Percentiles rank a stretch among this genome's conserved stretches.
These are phyloP conservation scores for Phytopythium montanum DNA, from an alignment of 352 stramenopile species.

Conservation along the genomic window DNA sequence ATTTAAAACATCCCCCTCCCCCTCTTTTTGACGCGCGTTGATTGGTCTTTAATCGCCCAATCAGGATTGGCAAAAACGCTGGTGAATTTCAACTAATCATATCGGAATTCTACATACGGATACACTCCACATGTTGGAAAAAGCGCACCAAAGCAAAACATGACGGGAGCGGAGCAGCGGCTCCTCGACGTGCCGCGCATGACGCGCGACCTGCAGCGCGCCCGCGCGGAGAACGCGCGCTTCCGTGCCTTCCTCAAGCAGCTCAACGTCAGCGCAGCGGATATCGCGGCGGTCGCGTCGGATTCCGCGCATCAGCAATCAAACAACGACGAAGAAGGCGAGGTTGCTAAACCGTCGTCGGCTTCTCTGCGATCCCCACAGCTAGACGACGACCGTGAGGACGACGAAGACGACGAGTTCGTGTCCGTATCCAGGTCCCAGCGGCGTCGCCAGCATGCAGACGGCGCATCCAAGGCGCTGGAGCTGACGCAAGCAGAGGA, in stretches of 20 bases:
- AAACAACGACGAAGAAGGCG: conserved; percentile 3
- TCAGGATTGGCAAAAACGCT: too few species aligned
- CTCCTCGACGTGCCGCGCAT: conserved; percentile 21
- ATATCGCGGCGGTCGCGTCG: background rate
- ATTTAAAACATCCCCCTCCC: too few species aligned
- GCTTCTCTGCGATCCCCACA: background rate
- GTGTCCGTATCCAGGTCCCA: background rate
- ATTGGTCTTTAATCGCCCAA: too few species aligned
- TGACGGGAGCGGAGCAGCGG: conserved; percentile 12
- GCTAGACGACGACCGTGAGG: background rate
- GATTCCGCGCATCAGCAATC: background rate
- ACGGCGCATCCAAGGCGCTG: conserved; percentile 5
- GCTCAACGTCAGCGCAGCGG: conserved; percentile 6
- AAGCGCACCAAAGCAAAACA: too few species aligned
- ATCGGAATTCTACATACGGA: too few species aligned
- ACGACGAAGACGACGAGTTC: background rate
- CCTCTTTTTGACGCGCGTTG: too few species aligned
- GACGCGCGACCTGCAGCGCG: conserved; percentile 26
- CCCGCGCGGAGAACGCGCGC: conserved; percentile 26
- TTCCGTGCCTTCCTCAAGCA: conserved; percentile 20
- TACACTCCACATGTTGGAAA: too few species aligned
- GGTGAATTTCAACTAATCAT: too few species aligned
- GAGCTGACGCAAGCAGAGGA: conserved; percentile 61
- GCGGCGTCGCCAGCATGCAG: background rate
- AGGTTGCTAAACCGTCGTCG: background rate